Conservation (phyloP, 176 grass and related monocot species). For the Avena insularis region DNA sequence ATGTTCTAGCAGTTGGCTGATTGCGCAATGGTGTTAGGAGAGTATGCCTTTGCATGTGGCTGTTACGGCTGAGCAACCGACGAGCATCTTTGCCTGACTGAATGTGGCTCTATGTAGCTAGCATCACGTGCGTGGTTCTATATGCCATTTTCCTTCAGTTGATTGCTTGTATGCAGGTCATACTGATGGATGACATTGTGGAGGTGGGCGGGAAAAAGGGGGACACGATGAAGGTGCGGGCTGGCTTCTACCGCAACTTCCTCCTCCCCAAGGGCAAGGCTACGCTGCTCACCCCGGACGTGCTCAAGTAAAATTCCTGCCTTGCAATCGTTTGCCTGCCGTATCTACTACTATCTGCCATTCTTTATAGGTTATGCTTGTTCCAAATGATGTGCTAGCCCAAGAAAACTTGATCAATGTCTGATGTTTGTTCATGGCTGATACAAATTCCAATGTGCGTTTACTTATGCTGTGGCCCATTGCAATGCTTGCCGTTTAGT, state of each 20-base stretch:
- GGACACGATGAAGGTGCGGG: constrained; percentile 74
- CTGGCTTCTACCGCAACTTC: constrained; percentile 93
- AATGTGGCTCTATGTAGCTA: neutral
- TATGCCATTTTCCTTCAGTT: neutral
- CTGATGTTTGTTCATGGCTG: neutral
- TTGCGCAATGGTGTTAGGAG: neutral
- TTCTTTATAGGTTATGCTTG: neutral
- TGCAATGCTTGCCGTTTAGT: neutral
- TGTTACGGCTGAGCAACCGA: no score
- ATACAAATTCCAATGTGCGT: neutral
- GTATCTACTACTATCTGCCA: neutral
- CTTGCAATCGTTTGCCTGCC: neutral
- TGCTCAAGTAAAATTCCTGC: constrained; percentile 82
- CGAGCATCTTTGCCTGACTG: neutral
- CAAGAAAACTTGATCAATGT: neutral
- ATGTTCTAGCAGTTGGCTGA: neutral
- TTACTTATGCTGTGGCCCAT: neutral
- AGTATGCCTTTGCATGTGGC: neutral
- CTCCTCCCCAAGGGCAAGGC: constrained; percentile 88
- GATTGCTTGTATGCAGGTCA: constrained; percentile 49
- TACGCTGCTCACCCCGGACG: constrained; percentile 62
- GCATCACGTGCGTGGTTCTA: neutral
- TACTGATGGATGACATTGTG: constrained; percentile 73
- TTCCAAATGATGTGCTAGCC: neutral
- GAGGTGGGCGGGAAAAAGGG: constrained; percentile 71